Evolutionary conservation across 2,329 filamentous ascomycete species (phyloP).

Genomic region (Mollisiaceae sp.): DNA sequence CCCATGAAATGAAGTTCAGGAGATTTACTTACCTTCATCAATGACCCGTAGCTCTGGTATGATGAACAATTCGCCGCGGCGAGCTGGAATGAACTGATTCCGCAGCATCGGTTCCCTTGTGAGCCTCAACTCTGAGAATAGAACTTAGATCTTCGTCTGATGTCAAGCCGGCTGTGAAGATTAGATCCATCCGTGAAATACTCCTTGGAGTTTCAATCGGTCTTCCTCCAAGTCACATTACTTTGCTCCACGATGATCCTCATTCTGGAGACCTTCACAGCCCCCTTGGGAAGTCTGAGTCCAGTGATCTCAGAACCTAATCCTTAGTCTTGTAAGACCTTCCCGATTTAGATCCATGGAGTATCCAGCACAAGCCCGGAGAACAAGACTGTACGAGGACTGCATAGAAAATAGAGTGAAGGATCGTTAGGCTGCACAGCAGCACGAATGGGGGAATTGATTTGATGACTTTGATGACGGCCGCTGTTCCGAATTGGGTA

Average conservation of each 20-base stretch:
- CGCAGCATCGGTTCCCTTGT: background rate
- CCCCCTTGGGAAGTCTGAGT: background rate
- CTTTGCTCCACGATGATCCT: background rate
- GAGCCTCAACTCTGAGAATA: constrained; percentile 7
- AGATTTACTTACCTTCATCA: background rate
- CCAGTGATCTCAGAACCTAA: constrained; percentile 10
- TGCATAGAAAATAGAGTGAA: background rate
- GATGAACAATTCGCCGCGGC: background rate
- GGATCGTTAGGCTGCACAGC: constrained; percentile 3
- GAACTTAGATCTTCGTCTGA: background rate
- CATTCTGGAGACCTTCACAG: background rate
- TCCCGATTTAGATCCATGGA: background rate
- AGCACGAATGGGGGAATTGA: background rate
- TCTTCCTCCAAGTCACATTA: background rate
- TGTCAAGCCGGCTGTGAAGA: background rate
- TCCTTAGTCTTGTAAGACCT: background rate
- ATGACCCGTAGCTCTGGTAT: constrained; percentile 1
- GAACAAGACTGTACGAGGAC: background rate
- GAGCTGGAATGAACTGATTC: background rate
- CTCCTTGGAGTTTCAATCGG: constrained; percentile 9
- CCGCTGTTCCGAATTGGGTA: background rate
- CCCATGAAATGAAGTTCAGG: background rate
- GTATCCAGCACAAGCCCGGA: background rate
- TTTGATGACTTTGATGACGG: background rate
- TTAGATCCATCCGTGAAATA: constrained; percentile 4